Conservation (phyloP, 2,329 filamentous ascomycete genomes). For the Colletotrichum trifolii region DNA sequence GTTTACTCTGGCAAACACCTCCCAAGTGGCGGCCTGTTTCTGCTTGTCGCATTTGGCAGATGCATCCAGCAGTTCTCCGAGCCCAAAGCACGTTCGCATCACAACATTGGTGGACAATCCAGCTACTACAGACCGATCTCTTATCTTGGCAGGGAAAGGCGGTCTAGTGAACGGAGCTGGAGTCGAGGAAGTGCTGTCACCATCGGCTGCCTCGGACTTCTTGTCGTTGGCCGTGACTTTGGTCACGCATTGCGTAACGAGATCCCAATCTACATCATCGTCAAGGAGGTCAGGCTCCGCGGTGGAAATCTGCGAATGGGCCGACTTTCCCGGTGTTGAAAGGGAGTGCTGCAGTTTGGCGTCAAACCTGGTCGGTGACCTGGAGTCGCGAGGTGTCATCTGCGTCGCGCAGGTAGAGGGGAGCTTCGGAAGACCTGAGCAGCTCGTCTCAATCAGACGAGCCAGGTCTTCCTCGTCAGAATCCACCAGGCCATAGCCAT, state of each 20-base stretch:
- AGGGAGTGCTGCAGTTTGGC: no score
- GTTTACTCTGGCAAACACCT: slow-evolving; percentile 71
- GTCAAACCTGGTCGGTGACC: no score
- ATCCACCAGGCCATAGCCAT: no score
- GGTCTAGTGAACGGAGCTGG: slow-evolving; percentile 60
- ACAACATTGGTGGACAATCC: slow-evolving; percentile 59
- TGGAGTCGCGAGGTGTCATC: no score
- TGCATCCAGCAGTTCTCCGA: slow-evolving; percentile 68
- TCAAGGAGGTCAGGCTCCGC: no score
- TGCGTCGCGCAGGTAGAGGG: no score
- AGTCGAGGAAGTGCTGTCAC: slow-evolving; percentile 35
- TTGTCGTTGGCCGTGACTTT: background rate
- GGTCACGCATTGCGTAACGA: background rate
- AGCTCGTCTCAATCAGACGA: no score
- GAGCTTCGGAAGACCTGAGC: no score
- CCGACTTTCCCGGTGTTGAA: no score
- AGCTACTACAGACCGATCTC: slow-evolving; percentile 63
- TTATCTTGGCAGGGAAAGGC: slow-evolving; percentile 60
- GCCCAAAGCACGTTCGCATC: slow-evolving; percentile 71
- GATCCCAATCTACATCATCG: no score
- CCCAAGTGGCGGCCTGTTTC: slow-evolving; percentile 60
- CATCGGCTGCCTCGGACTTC: background rate
- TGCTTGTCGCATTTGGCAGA: slow-evolving; percentile 47
- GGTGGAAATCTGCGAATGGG: no score
- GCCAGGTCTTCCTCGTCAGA: no score